Evolutionary conservation across 257 asterid genomes (phyloP), one percentile per base, ranked within the genome.

Genomic region (Solanum chaucha): DNA sequence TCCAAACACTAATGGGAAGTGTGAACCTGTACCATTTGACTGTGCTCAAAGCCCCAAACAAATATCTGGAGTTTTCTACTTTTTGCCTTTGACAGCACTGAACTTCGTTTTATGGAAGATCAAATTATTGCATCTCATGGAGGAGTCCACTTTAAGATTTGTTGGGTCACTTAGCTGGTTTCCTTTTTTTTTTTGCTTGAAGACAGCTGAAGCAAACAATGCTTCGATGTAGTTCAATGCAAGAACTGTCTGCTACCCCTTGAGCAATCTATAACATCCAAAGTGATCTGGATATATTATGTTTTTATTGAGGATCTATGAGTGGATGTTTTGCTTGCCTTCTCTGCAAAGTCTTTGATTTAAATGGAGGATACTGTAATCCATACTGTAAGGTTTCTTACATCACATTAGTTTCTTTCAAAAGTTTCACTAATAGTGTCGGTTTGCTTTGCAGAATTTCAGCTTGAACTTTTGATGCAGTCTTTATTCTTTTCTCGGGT

Each of bases 391-490:
- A 81, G 44, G 38, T 15, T 28, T 48, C 14, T 28, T 22, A n/a
- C 59, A 75, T 22, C 83, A 36, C 58, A 75, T 40, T 24, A 75
- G 24, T 30, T 81, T 81, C 85, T 48, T 46, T 81, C 68, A 48
- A 48, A 28, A 4, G 51, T 48, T 28, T 36, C 85, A 81, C 41
- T 48, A 64, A 73, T 51, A 8, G 68, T 41, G 59, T 72, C 8
- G 19, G 84, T 72, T 36, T 87, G 80, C 89, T 87, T 89, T 94
- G 93, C 98, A 97, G 99, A 96, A 61, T 97, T 97, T 92, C 99
- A 90, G 97, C 96, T 97, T 48, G 99, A 96, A 90, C 96, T 97
- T 82, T 89, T 96, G 92, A 97, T 96, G 99, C 99, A 97, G 91
- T 97, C 98, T 13, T 94, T 97, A 55, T 90, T 92, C 89, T 96